Evolutionary conservation across 345 rosid species (phyloP), one percentile per base, ranked within the genome.

Genomic region (Heritiera littoralis): DNA sequence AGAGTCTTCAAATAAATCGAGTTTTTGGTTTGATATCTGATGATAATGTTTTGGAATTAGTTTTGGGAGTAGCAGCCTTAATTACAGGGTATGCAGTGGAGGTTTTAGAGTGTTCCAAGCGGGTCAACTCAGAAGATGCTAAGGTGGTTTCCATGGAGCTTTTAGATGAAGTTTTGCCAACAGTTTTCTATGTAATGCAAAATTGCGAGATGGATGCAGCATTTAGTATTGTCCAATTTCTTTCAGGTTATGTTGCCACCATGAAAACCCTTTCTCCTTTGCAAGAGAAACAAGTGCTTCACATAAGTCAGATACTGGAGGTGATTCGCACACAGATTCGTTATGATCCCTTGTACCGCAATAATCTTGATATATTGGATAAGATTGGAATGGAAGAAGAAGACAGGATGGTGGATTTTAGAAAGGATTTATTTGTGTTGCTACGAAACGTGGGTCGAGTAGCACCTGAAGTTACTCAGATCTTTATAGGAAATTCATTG

Each of bases 321-420:
- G 94, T 92, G 66, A 92, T 96, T 49, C 90, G 86, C 45, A 64
- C 86, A 30, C 97, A 92, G 86, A 91, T 95, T 83, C 72, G 89
- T 60, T 93, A 93, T 77, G 92, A 92, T 83, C 94, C 97, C 72
- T 78, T 64, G 55, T 92, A 89, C 69, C 89, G 98, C 75, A 81
- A 82, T 76, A 92, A 89, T 86, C 94, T 96, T 52, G 85, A 96
- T 83, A 63, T 81, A 38, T 73, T 90, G 88, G 98, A 93, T 86
- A 96, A 89, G 86, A 81, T 90, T 80, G 99, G 99, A 75, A 82
- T 81, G 80, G 99, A 93, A 83, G 97, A 96, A 86, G 98, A 96
- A 86, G 96, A 86, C 82, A 88, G 90, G 79, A 93, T 95, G 99
- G 77, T 80, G 18, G 98, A 96, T 78, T 89, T 81, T 69, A 91